Evolutionary conservation across 2,329 filamentous ascomycete species (phyloP).

Genomic region (Epichloe brachyelytri): DNA sequence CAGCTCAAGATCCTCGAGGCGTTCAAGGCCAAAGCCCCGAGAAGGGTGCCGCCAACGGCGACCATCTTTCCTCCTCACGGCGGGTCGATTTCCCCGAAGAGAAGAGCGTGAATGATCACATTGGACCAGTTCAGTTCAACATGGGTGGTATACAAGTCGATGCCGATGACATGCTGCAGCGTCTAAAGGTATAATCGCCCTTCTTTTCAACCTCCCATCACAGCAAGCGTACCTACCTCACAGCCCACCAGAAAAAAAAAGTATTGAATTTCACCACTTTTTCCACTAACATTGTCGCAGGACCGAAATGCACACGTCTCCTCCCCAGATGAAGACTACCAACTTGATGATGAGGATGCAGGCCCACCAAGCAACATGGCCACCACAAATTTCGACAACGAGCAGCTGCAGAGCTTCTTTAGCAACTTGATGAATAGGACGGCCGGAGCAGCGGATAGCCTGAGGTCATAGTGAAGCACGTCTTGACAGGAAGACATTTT

Average conservation of each 20-base stretch:
- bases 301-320: constrained; percentile 43
- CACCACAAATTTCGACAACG: constrained; percentile 34
- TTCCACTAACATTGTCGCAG: constrained; percentile 21
- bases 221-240: background rate
- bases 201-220: background rate
- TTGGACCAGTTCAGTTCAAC: constrained; percentile 93
- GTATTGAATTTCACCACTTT: no score
- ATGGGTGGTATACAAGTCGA: constrained; percentile 96
- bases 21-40: constrained; percentile 42
- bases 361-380: constrained; percentile 29
- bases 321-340: constrained; percentile 23
- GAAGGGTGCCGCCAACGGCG: constrained; percentile 17
- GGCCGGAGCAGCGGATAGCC: constrained; percentile 12
- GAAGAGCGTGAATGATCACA: constrained; percentile 58
- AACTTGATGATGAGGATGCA: constrained; percentile 22
- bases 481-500: background rate
- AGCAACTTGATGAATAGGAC: constrained; percentile 46
- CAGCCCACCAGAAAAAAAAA: background rate
- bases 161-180: constrained; percentile 82
- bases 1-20: constrained; percentile 67
- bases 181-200: constrained; percentile 54
- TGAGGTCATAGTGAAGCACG: constrained; percentile 6
- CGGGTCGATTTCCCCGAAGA: constrained; percentile 25
- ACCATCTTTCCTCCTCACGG: constrained; percentile 11
- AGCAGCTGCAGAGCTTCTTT: constrained; percentile 47